Evolutionary conservation across 2,329 filamentous ascomycete genomes (phyloP), one percentile per base, ranked within the genome.

Genomic region (Talaromyces funiculosus): DNA sequence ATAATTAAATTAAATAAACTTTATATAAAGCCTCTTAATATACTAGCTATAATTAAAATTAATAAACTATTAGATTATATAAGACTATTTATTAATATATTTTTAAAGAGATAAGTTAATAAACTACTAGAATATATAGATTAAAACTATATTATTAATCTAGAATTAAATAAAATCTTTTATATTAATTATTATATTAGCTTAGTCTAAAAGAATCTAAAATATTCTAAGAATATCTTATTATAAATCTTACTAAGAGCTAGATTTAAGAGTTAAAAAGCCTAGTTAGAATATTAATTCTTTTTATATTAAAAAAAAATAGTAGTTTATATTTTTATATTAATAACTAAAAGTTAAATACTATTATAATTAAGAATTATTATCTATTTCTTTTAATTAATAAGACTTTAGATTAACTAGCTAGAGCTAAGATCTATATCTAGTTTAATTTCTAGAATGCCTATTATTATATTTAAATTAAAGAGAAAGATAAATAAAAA

Each of bases 191-290:
- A 10, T 18, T 55, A n/a, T 40, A 55, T 38, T 31, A 22, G 4
- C 20, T 33, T 16, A 33, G 16, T 9, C 29, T 38, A 31, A 38
- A 31, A 16, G 29, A 55, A 38, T 26, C 4, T 47, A n/a, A 55
- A 22, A n/a, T 55, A 14, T 26, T 55, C 3, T 31, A 31, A 4
- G 29, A 55, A 18, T 55, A 55, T 31, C 8, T 55, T 12, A 16
- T 16, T 47, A 22, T 14, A n/a, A 38, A n/a, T 38, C 33, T 55
- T 4, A n/a, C 24, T 16, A 63, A 62, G 47, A 57, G 62, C 4
- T 67, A 65, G 53, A 68, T 68, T n/a, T 45, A 59, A 29, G 43
- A 61, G 38, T 65, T 59, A 16, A 47, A 64, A 18, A 67, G 60
- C 16, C 57, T 58, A 42, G 62, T 61, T 45, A 60, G n/a, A n/a